Evolutionary conservation across 2,329 filamentous ascomycete species (phyloP).

Genomic region (Pezicula radicicola): DNA sequence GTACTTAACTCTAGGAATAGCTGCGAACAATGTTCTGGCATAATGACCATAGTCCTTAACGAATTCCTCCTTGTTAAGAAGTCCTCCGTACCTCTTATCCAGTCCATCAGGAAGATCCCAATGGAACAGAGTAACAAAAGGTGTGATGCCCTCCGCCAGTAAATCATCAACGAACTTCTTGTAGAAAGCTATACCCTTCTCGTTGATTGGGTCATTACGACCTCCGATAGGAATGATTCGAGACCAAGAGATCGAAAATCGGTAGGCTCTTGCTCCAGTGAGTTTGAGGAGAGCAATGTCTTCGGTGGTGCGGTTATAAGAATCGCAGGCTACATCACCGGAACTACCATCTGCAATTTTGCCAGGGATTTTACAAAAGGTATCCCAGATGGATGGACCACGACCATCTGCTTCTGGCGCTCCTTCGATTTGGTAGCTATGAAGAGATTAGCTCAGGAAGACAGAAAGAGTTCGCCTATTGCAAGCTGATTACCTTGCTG

Average conservation of each 20-base stretch:
- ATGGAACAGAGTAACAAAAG: slow-evolving; percentile 81
- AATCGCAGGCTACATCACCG: slow-evolving; percentile 80
- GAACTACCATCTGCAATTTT: slow-evolving; percentile 79
- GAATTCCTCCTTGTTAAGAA: slow-evolving; percentile 80
- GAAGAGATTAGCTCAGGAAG: slow-evolving; percentile 1
- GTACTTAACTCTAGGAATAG: slow-evolving; percentile 73
- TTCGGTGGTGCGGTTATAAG: slow-evolving; percentile 74
- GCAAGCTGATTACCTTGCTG: slow-evolving; percentile 57
- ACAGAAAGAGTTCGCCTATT: not conserved
- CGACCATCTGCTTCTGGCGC: slow-evolving; percentile 72
- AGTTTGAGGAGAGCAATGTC: slow-evolving; percentile 77
- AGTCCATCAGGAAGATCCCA: slow-evolving; percentile 83
- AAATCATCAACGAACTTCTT: slow-evolving; percentile 76
- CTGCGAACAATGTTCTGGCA: slow-evolving; percentile 71
- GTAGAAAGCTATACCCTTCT: slow-evolving; percentile 75
- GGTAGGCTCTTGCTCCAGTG: slow-evolving; percentile 71
- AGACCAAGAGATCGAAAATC: slow-evolving; percentile 83
- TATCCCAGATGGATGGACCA: slow-evolving; percentile 83
- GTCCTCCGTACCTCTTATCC: slow-evolving; percentile 76
- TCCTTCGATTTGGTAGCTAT: slow-evolving; percentile 86
- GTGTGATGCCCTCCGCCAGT: slow-evolving; percentile 70
- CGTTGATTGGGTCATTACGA: slow-evolving; percentile 77
- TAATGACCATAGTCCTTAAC: slow-evolving; percentile 78
- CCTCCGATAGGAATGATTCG: slow-evolving; percentile 85
- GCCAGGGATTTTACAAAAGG: slow-evolving; percentile 76